A percentile compares a stretch with the other conserved stretches of the same genome.
phyloP scores from a whole-genome alignment of 106 monocot species.

The Allium cepa region DNA sequence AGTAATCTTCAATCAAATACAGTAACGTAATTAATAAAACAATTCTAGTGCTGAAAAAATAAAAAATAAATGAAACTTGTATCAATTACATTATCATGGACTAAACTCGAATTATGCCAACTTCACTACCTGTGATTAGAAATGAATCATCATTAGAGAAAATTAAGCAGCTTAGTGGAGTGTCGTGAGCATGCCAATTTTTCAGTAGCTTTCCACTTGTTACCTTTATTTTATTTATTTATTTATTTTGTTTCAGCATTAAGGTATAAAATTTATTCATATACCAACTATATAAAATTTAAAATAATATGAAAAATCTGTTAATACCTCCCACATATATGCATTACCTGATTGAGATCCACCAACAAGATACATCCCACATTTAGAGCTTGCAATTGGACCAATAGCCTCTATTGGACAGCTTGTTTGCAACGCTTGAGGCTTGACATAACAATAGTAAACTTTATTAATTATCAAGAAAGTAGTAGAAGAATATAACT shows the following conservation, averaged over 20 bases:
- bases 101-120: conserved; percentile 25
- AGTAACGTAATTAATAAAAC: not conserved
- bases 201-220: conserved; percentile 26
- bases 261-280: not conserved
- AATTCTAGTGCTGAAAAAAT: not conserved
- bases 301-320: not conserved
- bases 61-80: not conserved
- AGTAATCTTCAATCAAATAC: conserved; percentile 11
- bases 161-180: conserved; percentile 20
- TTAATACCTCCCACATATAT: conserved; percentile 33
- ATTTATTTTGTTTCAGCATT: not conserved
- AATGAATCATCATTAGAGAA: conserved; percentile 25
- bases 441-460: conserved; percentile 1
- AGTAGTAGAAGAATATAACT: no score
- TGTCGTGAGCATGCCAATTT: conserved; percentile 21
- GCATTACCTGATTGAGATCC: conserved; percentile 29
- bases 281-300: not conserved
- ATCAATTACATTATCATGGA: conserved; percentile 22
- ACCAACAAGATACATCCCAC: conserved; percentile 29
- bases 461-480: no score
- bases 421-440: conserved; percentile 11
- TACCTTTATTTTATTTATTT: conserved; percentile 1
- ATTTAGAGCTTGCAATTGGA: conserved; percentile 25
- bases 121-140: conserved; percentile 20
- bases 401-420: conserved; percentile 24